These are phyloP conservation scores for Exophiala calicioides DNA, from an alignment of 2,329 filamentous ascomycete species.

Conservation along the genomic window DNA sequence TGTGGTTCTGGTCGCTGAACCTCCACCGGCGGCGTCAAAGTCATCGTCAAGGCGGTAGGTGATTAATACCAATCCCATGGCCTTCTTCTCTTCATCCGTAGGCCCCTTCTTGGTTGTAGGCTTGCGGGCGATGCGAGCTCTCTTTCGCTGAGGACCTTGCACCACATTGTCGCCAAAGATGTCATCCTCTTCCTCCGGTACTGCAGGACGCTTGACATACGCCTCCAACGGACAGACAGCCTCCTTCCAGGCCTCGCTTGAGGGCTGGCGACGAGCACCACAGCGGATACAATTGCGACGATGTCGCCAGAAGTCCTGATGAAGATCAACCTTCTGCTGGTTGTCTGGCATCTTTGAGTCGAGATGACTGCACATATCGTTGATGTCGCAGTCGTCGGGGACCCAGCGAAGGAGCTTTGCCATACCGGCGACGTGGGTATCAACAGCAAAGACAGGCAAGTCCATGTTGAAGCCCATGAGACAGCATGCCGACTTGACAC, in stretches of 20 bases:
- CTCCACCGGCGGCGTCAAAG: conserved; percentile 16
- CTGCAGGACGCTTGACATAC: conserved; percentile 10
- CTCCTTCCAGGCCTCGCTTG: conserved; percentile 64
- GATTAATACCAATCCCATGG: conserved; percentile 12
- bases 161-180: too few species aligned
- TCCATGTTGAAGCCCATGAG: conserved; percentile 65
- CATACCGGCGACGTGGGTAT: conserved; percentile 66
- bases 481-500: conserved; percentile 64
- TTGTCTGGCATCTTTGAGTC: conserved; percentile 59
- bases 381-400: conserved; percentile 43
- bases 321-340: conserved; percentile 63
- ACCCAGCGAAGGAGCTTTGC: conserved; percentile 65
- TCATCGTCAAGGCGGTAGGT: conserved; percentile 24
- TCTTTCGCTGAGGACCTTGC: neutral
- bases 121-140: too few species aligned
- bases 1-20: neutral
- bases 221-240: conserved; percentile 31
- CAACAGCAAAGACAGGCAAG: conserved; percentile 64
- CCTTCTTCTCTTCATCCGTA: conserved; percentile 5
- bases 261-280: conserved; percentile 57
- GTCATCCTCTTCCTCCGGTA: neutral
- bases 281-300: conserved; percentile 62
- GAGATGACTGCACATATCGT: conserved; percentile 47
- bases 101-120: conserved; percentile 3
- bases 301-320: conserved; percentile 63